These are phyloP conservation scores for Yamadazyma ubonensis DNA, from an alignment of 805 yeast species.

Conservation along the genomic window DNA sequence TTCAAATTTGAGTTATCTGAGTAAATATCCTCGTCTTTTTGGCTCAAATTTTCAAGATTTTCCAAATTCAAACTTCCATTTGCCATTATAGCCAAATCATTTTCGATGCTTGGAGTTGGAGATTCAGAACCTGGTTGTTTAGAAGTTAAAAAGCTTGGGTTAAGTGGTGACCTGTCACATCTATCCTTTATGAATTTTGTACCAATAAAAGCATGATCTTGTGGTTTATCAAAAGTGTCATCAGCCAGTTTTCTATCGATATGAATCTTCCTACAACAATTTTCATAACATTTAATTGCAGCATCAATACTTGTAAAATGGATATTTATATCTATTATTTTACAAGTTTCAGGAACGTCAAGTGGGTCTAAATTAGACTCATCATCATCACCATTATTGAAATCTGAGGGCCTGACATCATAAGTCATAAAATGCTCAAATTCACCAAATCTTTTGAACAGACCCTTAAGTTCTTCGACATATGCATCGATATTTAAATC, in stretches of 20 bases:
- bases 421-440: conserved; percentile 33
- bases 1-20: conserved; percentile 9
- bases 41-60: neutral
- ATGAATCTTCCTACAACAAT: conserved; percentile 22
- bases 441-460: conserved; percentile 34
- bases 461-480: conserved; percentile 9
- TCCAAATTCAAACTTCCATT: conserved; percentile 6
- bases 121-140: neutral
- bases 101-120: conserved; percentile 10
- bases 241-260: conserved; percentile 20
- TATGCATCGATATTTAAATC: conserved; percentile 3
- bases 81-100: conserved; percentile 12
- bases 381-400: conserved; percentile 1
- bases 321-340: conserved; percentile 6
- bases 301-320: conserved; percentile 48
- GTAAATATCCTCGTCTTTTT: conserved; percentile 5
- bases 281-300: conserved; percentile 46
- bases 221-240: conserved; percentile 6
- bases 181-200: conserved; percentile 33
- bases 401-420: conserved; percentile 5
- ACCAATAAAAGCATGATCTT: conserved; percentile 6
- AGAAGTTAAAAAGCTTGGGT: neutral
- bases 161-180: conserved; percentile 31
- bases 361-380: conserved; percentile 1
- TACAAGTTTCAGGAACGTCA: conserved; percentile 3